phyloP scores from a whole-genome alignment of 2,329 filamentous ascomycete genomes.

The Ophiostoma pallidulum region DNA sequence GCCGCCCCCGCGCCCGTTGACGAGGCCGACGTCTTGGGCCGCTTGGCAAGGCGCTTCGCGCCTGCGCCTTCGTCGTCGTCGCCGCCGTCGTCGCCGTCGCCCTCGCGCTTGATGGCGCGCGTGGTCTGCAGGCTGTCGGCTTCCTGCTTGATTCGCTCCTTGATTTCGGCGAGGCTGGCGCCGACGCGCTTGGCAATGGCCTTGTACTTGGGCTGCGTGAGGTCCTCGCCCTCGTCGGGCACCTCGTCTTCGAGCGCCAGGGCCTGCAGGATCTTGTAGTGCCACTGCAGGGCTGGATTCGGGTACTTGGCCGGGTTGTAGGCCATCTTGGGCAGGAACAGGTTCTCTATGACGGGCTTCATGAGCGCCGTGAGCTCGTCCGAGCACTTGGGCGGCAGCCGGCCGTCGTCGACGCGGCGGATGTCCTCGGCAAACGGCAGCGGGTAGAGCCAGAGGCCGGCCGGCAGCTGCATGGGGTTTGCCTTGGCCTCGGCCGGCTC shows the following conservation, averaged over 20 bases:
- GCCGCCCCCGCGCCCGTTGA: constrained; percentile 25
- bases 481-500: constrained; percentile 37
- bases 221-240: constrained; percentile 63
- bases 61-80: constrained; percentile 19
- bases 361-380: constrained; percentile 70
- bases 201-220: constrained; percentile 72
- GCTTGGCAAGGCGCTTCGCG: constrained; percentile 36
- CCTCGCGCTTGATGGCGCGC: constrained; percentile 43
- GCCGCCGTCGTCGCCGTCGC: constrained; percentile 32
- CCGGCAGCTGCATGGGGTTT: constrained; percentile 62
- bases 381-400: constrained; percentile 45
- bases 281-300: constrained; percentile 91
- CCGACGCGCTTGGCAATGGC: constrained; percentile 87
- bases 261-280: constrained; percentile 88
- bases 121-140: constrained; percentile 27
- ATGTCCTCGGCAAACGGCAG: constrained; percentile 87
- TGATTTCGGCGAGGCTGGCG: constrained; percentile 69
- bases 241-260: constrained; percentile 87
- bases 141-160: constrained; percentile 54
- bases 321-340: constrained; percentile 75
- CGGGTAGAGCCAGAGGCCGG: constrained; percentile 80
- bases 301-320: constrained; percentile 85
- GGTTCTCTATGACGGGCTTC: constrained; percentile 71
- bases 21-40: constrained; percentile 42
- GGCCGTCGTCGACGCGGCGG: constrained; percentile 59